These are phyloP conservation scores for Yamadazyma mexicana DNA, from an alignment of 1,139 yeast species.

Conservation along the genomic window DNA sequence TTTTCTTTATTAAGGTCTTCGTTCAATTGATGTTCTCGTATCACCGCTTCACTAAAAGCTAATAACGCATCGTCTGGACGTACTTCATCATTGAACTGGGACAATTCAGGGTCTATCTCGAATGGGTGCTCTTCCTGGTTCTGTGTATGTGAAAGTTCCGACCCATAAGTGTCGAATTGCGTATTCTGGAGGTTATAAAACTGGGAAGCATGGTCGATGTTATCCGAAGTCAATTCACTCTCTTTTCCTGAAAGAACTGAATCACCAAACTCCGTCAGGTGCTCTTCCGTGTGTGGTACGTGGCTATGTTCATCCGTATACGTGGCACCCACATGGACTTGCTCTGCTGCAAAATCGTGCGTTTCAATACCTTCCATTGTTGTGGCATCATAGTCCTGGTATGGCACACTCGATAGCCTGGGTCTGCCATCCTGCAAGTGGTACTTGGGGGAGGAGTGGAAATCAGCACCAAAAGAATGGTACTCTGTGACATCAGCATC, in stretches of 20 bases:
- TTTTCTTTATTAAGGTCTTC: not conserved
- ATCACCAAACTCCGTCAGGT: not conserved
- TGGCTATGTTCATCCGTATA: too few relatives aligned
- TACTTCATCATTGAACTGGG: conserved; percentile 7
- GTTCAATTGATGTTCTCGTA: conserved; percentile 6
- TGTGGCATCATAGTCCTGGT: too few relatives aligned
- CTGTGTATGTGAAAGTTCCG: not conserved
- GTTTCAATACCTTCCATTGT: conserved; percentile 3
- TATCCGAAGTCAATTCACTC: conserved; percentile 5
- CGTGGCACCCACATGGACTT: not conserved
- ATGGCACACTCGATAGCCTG: conserved; percentile 4
- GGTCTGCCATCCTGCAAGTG: conserved; percentile 7
- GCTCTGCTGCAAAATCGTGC: not conserved
- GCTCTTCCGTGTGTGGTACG: not conserved
- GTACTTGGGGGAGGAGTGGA: not conserved
- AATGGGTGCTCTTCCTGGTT: not conserved
- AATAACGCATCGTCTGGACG: conserved; percentile 6
- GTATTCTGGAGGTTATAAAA: conserved; percentile 6
- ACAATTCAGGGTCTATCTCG: conserved; percentile 7
- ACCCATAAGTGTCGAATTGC: conserved; percentile 4
- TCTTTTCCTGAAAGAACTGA: not conserved
- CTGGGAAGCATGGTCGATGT: not conserved
- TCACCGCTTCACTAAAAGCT: conserved; percentile 8
- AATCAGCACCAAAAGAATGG: not conserved
- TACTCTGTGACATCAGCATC: conserved; percentile 4